Conservation (phyloP, 2,329 filamentous ascomycete genomes). For the Ophiocordyceps unilateralis region DNA sequence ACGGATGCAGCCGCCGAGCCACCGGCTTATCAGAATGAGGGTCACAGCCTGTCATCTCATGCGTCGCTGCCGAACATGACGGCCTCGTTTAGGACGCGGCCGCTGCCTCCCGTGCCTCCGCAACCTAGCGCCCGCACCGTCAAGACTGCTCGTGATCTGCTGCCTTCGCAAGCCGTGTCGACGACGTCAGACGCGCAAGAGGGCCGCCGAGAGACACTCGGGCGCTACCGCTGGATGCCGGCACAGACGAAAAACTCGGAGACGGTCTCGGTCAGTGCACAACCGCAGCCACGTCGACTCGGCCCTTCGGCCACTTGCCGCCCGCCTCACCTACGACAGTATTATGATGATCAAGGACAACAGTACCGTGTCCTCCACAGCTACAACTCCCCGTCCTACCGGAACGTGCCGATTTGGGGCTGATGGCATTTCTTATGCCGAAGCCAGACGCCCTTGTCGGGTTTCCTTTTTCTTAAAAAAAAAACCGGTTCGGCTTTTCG, state of each 20-base stretch:
- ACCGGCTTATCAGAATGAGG: neutral
- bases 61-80: constrained; percentile 11
- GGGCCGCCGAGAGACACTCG: neutral
- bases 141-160: constrained; percentile 7
- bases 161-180: constrained; percentile 2
- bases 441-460: too few relatives aligned
- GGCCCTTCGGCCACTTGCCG: constrained; percentile 16
- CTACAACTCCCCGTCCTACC: constrained; percentile 41
- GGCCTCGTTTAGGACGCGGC: neutral
- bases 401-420: constrained; percentile 37
- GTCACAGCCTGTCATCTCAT: neutral
- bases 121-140: constrained; percentile 23
- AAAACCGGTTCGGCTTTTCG: too few relatives aligned
- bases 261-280: neutral
- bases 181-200: neutral
- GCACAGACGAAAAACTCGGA: neutral
- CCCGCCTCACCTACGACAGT: constrained; percentile 13
- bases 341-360: constrained; percentile 2
- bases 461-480: neutral
- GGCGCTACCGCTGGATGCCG: neutral
- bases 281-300: constrained; percentile 1
- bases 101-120: neutral
- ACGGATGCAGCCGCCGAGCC: neutral
- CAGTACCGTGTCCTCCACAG: constrained; percentile 39
- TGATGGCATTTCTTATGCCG: too few relatives aligned